Conservation (phyloP, 2,329 filamentous ascomycete genomes). For the Bertia moriformis region DNA sequence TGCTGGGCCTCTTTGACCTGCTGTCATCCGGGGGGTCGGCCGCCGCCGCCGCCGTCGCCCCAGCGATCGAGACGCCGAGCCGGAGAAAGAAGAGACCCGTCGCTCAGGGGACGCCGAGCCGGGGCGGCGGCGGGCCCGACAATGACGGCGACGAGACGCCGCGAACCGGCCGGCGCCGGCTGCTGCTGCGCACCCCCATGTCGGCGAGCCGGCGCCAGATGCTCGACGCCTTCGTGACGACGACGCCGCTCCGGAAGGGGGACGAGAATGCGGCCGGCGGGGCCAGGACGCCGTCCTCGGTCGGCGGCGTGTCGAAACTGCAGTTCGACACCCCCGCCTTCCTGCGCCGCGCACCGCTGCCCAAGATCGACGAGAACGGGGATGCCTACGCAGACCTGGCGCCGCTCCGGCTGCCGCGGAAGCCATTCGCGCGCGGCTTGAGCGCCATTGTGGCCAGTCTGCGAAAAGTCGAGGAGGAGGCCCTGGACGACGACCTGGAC, state of each 20-base stretch:
- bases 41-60: slow-evolving; percentile 35
- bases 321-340: slow-evolving; percentile 61
- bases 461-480: slow-evolving; percentile 54
- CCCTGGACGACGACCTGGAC: slow-evolving; percentile 60
- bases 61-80: slow-evolving; percentile 22
- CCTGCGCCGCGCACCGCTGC: slow-evolving; percentile 36
- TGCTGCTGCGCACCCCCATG: slow-evolving; percentile 24
- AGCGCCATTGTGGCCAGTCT: slow-evolving; percentile 62
- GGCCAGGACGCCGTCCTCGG: slow-evolving; percentile 28
- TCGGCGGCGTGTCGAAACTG: slow-evolving; percentile 31
- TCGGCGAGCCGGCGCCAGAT: slow-evolving; percentile 44
- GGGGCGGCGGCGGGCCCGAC: slow-evolving; percentile 12
- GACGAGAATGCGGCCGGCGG: slow-evolving; percentile 17
- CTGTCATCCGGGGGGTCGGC: slow-evolving; percentile 34
- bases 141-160: slow-evolving; percentile 6
- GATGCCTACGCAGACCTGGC: slow-evolving; percentile 27
- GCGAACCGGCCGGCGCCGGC: neutral
- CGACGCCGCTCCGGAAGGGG: slow-evolving; percentile 41
- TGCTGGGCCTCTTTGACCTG: slow-evolving; percentile 65
- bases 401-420: slow-evolving; percentile 37
- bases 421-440: slow-evolving; percentile 52
- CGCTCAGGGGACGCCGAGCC: slow-evolving; percentile 7
- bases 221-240: slow-evolving; percentile 49
- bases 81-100: slow-evolving; percentile 10
- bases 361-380: slow-evolving; percentile 39